phyloP scores from a whole-genome alignment of 345 rosid genomes.

The Hevea brasiliensis region DNA sequence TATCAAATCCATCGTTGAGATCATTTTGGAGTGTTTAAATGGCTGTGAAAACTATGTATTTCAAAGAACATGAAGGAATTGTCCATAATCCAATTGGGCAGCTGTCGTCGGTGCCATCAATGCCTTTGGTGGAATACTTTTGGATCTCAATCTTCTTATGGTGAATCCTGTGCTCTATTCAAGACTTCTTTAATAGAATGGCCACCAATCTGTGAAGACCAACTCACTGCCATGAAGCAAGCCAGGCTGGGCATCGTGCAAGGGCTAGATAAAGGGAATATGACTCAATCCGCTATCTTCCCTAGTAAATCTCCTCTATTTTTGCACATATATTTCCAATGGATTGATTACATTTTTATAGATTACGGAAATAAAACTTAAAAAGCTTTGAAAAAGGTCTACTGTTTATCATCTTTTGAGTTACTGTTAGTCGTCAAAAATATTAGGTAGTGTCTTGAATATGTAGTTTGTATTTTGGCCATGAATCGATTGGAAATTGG shows the following conservation, averaged over 20 bases:
- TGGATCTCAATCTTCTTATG: conserved; percentile 52
- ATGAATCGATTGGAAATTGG: background rate
- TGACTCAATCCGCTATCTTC: conserved; percentile 57
- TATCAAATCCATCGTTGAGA: background rate
- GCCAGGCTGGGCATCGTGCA: conserved; percentile 31
- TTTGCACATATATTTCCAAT: background rate
- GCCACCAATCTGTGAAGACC: conserved; percentile 28
- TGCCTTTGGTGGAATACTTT: conserved; percentile 68
- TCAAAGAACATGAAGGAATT: conserved; percentile 66
- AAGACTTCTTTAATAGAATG: conserved; percentile 45
- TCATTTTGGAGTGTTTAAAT: conserved; percentile 23
- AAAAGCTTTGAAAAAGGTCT: conserved; percentile 2
- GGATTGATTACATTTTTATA: background rate
- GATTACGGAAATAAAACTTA: too few species aligned
- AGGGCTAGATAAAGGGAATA: conserved; percentile 39
- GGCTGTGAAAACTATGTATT: conserved; percentile 74
- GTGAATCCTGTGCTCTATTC: conserved; percentile 45
- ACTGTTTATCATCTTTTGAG: background rate
- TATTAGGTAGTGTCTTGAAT: conserved; percentile 9
- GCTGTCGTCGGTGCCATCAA: conserved; percentile 45
- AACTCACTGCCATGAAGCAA: conserved; percentile 36
- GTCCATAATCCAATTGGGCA: conserved; percentile 48
- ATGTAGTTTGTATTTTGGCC: background rate
- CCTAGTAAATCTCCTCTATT: conserved; percentile 43
- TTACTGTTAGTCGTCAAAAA: background rate